Percentiles rank a stretch among this genome's conserved stretches.
phyloP scores from a whole-genome alignment of 1,139 yeast species.

The Lodderomyces beijingensis region DNA sequence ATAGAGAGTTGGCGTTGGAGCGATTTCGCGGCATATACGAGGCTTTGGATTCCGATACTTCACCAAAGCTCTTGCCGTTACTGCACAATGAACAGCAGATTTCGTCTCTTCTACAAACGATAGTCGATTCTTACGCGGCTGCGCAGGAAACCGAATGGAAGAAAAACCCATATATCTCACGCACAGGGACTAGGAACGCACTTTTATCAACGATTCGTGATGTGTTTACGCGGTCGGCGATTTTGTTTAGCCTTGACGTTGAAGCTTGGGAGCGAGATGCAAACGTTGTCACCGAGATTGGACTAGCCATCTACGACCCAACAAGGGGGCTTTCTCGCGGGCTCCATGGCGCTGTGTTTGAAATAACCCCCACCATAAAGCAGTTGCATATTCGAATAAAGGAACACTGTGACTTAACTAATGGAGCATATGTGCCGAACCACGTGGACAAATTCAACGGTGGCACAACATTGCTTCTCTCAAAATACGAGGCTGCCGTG shows the following conservation, averaged over 20 bases:
- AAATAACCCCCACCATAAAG: conserved; percentile 35
- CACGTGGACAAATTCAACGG: conserved; percentile 53
- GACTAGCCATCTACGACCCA: conserved; percentile 66
- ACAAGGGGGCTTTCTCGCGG: too few species aligned
- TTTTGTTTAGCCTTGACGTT: conserved; percentile 55
- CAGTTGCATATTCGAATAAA: conserved; percentile 55
- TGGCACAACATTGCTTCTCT: conserved; percentile 48
- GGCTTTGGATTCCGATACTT: too few species aligned
- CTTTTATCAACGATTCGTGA: conserved; percentile 2
- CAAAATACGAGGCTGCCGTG: conserved; percentile 27
- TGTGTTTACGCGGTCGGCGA: conserved; percentile 17
- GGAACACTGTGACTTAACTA: conserved; percentile 44
- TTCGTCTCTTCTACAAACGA: too few species aligned
- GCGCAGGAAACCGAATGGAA: too few species aligned
- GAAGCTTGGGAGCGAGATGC: conserved; percentile 59
- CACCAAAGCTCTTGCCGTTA: too few species aligned
- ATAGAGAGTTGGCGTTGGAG: too few species aligned
- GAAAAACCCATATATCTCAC: too few species aligned
- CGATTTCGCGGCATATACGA: too few species aligned
- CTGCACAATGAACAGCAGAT: too few species aligned
- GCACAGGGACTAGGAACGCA: too few species aligned
- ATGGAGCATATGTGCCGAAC: conserved; percentile 62
- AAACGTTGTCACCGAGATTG: conserved; percentile 57
- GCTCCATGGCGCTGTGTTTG: conserved; percentile 16
- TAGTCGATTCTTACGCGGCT: too few species aligned